A percentile compares a stretch with the other conserved stretches of the same genome.
Evolutionary conservation across 768 basidiomycete genomes (phyloP).

Genomic region (Auricularia sp.): DNA sequence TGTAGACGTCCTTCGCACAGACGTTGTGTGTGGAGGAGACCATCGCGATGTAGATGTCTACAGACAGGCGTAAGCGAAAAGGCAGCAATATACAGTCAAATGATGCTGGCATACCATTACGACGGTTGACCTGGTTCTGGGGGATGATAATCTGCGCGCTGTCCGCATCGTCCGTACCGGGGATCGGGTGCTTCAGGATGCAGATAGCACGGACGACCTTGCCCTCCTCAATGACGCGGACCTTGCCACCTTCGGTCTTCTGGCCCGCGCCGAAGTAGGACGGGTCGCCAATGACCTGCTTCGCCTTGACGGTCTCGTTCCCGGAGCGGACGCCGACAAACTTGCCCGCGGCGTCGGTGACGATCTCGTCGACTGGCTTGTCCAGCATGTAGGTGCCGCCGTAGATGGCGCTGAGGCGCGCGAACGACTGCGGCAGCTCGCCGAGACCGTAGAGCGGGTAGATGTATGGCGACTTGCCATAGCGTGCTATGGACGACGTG

Average conservation of each 20-base stretch:
- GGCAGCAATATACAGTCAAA: neutral
- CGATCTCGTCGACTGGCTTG: slow-evolving; percentile 85
- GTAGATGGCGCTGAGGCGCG: slow-evolving; percentile 95
- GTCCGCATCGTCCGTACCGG: slow-evolving; percentile 91
- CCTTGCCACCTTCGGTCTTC: slow-evolving; percentile 56
- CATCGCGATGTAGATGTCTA: slow-evolving; percentile 98
- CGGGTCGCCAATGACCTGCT: slow-evolving; percentile 95
- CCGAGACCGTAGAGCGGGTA: slow-evolving; percentile 98
- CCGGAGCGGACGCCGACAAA: slow-evolving; percentile 89
- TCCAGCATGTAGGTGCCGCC: slow-evolving; percentile 99
- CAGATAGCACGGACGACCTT: slow-evolving; percentile 96
- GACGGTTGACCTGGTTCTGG: slow-evolving; percentile 90
- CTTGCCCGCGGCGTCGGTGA: slow-evolving; percentile 75
- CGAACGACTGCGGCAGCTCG: slow-evolving; percentile 97
- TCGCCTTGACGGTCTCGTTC: slow-evolving; percentile 89
- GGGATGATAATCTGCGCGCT: slow-evolving; percentile 97
- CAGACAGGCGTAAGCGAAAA: slow-evolving; percentile 6
- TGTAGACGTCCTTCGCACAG: slow-evolving; percentile 87
- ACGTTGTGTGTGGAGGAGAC: slow-evolving; percentile 97
- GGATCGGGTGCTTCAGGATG: slow-evolving; percentile 95
- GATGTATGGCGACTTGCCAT: slow-evolving; percentile 99
- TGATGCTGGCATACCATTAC: slow-evolving; percentile 59
- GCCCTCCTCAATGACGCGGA: slow-evolving; percentile 84
- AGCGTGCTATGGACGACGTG: slow-evolving; percentile 97
- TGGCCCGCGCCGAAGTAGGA: slow-evolving; percentile 86